Conservation (phyloP, 192 early-diverging fungal genomes). For the Coemansia sp. region DNA sequence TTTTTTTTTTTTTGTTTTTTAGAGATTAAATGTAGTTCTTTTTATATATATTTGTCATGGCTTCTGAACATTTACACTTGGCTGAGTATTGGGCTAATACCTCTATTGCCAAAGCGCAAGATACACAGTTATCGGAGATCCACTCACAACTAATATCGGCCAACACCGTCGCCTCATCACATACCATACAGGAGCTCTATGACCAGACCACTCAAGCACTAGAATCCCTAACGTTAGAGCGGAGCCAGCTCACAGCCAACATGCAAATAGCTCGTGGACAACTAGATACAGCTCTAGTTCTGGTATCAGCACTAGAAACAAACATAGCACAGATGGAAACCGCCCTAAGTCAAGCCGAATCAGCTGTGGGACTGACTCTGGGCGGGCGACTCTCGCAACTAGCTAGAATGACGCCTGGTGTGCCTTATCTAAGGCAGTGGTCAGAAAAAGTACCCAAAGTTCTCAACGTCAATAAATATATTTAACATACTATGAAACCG, state of each 20-base stretch:
- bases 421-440: conserved; percentile 49
- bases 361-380: conserved; percentile 30
- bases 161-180: not conserved
- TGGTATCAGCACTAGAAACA: conserved; percentile 21
- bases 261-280: not conserved
- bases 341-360: conserved; percentile 27
- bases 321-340: conserved; percentile 23
- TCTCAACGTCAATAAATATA: conserved; percentile 8
- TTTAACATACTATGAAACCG: conserved; percentile 14
- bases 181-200: not conserved
- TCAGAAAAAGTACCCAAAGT: conserved; percentile 18
- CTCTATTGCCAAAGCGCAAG: conserved; percentile 12
- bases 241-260: not conserved
- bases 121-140: not conserved
- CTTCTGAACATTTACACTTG: conserved; percentile 24
- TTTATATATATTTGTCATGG: not conserved
- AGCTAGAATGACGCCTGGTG: conserved; percentile 3
- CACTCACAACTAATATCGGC: not conserved
- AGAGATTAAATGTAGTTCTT: no score
- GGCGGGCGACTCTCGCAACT: conserved; percentile 32
- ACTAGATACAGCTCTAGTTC: not conserved
- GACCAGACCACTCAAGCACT: not conserved
- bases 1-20: not conserved
- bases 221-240: not conserved
- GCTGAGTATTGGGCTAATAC: conserved; percentile 30